Base-by-base conservation (phyloP, 768 basidiomycete species). In the Hygrophorus russula region DNA sequence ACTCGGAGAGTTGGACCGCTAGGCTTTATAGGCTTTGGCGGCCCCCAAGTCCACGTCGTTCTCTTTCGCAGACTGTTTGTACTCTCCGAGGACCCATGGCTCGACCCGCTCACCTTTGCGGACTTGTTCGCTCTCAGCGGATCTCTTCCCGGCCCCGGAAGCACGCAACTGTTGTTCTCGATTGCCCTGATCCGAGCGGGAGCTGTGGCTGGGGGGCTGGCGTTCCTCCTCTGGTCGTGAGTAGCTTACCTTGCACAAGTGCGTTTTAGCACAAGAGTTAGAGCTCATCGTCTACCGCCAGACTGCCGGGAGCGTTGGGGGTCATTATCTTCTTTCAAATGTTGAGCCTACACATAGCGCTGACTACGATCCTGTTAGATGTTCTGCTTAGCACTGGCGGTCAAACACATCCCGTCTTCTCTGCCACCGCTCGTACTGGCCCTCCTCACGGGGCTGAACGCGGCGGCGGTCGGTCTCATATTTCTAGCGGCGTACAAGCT, bases 391-490 rank as follows among this genome's bases (percentile, higher is more conserved):
- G 65, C 65, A 1, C 56, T 70, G 1, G 73, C 64, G 12, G 64
- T 76, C 6, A 57, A 60, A 32, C 57, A 51, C 4, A 64, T 76
- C n/a, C 59, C 61, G 17, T 58, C 62, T 18, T 56, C 49, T 2
- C 64, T 76, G 1, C 74, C 74, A 2, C 51, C 53, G 2, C 59
- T 67, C 15, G 73, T 67, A n/a, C 69, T 70, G 43, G 69, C 69
- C 13, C 56, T 75, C 9, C 59, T 78, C 7, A 69, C 70, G 0
- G 75, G 75, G 2, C 52, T 78, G 14, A 76, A 78, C 49, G 69
- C 73, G 1, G 64, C 73, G 3, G 70, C 71, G 0, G 74, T 76
- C 3, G 75, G 74, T 0, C 54, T 76, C 7, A 70, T 76, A 41
- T 69, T 70, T 1, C 59, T 76, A 13, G 70, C 75, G 4, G 74